phyloP scores from a whole-genome alignment of 345 rosid genomes.

The Viola odorata region DNA sequence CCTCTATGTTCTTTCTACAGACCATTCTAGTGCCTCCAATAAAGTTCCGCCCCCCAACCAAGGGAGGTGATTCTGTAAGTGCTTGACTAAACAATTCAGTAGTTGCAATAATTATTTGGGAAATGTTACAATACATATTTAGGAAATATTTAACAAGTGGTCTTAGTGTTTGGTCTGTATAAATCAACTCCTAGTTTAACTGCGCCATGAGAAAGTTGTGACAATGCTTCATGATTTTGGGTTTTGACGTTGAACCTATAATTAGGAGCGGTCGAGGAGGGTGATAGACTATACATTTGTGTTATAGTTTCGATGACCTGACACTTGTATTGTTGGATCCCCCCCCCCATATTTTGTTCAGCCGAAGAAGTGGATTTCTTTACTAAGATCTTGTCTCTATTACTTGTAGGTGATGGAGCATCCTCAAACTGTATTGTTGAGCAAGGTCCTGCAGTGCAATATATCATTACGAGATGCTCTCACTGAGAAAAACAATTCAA shows the following conservation, averaged over 20 bases:
- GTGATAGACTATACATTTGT: not conserved
- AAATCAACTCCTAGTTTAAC: no score
- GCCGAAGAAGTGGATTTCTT: not conserved
- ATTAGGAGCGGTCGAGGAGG: not conserved
- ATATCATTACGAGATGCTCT: constrained; percentile 61
- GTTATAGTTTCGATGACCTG: not conserved
- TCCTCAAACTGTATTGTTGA: constrained; percentile 73
- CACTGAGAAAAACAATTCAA: constrained; percentile 33
- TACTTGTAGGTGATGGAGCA: constrained; percentile 76
- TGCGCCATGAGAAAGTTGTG: no score
- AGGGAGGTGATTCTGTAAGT: constrained; percentile 90
- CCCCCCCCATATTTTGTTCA: not conserved
- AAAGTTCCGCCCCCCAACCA: constrained; percentile 81
- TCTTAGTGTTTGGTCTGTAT: no score
- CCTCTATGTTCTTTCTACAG: constrained; percentile 72
- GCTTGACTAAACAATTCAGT: not conserved
- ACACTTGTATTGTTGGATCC: not conserved
- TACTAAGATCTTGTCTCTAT: not conserved
- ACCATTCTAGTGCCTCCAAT: constrained; percentile 79
- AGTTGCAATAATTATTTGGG: no score
- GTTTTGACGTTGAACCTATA: not conserved
- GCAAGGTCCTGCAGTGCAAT: constrained; percentile 63
- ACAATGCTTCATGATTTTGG: no score
- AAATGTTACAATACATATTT: no score
- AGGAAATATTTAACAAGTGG: no score